Base-by-base conservation (phyloP, 306 rosid species). In the Delonix regia region DNA sequence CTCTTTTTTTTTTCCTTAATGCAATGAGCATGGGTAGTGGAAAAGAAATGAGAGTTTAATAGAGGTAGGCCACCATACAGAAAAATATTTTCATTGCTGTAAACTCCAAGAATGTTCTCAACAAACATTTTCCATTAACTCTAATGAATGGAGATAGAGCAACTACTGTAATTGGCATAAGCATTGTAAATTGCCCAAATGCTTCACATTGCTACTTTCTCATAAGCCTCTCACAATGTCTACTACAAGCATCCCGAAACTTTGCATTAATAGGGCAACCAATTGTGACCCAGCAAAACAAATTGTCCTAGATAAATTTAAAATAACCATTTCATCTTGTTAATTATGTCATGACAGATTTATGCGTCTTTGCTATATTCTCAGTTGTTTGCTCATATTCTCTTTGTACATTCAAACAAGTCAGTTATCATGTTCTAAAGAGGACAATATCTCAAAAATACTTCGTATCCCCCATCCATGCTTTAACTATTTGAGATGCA, bases 101-200 rank as follows among this genome's bases (percentile, higher is more conserved):
- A 69, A 71, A 44, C 70, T 42, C 56, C 21, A 67, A 48, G 24
- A 19, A 34, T 25, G 41, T 75, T 28, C n/a, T 68, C 15, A 33
- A 5, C n/a, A 44, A 18, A 67, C 57, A 44, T 36, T 75, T 66
- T 36, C 38, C 55, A 74, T 28, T 47, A 78, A 74, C 62, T 75
- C 71, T 14, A 56, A 66, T 24, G 64, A 82, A 63, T 64, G 52
- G 75, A 78, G 28, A 19, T 19, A 62, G n/a, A 47, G 30, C 57
- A 69, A 59, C 30, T 61, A 42, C 19, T 38, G 16, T 57, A 30
- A 62, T 36, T 22, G 7, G 38, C n/a, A 72, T 38, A 28, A 61
- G 49, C 36, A 48, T 19, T 22, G 4, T 14, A 30, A 3, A 21
- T 47, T 56, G 3, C 76, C 73, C 64, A 74, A 80, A 84, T 38